phyloP scores from a whole-genome alignment of 1,139 yeast species.

The Scheffersomyces stambukii region DNA sequence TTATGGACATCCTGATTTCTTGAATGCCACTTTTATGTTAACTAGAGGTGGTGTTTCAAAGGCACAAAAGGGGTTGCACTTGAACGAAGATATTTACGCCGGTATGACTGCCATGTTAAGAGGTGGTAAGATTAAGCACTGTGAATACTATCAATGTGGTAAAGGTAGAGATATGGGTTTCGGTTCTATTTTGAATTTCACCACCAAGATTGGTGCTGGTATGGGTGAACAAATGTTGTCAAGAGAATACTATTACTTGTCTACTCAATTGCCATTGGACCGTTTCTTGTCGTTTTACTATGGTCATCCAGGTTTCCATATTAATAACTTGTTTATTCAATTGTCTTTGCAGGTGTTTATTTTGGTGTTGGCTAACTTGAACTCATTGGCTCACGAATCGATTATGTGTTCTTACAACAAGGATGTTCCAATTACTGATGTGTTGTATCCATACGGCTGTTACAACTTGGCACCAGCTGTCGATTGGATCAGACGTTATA shows the following conservation, averaged over 20 bases:
- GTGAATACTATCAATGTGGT: constrained; percentile 99
- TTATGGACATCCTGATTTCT: constrained; percentile 99
- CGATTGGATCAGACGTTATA: constrained; percentile 97
- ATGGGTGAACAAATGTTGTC: constrained; percentile 99
- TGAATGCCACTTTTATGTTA: constrained; percentile 89
- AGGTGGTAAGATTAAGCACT: constrained; percentile 99
- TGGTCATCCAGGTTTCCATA: constrained; percentile 99
- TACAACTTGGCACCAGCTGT: constrained; percentile 86
- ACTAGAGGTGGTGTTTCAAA: constrained; percentile 99
- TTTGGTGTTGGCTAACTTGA: constrained; percentile 88
- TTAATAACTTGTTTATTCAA: constrained; percentile 93
- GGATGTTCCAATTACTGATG: constrained; percentile 82
- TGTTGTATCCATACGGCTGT: constrained; percentile 86
- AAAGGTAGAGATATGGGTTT: constrained; percentile 99
- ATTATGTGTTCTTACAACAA: constrained; percentile 80
- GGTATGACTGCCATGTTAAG: constrained; percentile 98
- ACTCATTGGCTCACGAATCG: constrained; percentile 86
- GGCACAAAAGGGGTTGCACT: constrained; percentile 97
- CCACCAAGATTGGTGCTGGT: constrained; percentile 99
- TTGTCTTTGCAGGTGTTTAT: constrained; percentile 89
- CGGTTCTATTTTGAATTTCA: constrained; percentile 96
- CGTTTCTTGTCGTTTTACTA: constrained; percentile 96
- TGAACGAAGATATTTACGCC: constrained; percentile 98
- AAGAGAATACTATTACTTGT: constrained; percentile 95
- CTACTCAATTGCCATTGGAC: constrained; percentile 95